Base-by-base conservation (phyloP, 371 early-diverging fungal genomes). In the Encephalitozoon intestinalis region DNA sequence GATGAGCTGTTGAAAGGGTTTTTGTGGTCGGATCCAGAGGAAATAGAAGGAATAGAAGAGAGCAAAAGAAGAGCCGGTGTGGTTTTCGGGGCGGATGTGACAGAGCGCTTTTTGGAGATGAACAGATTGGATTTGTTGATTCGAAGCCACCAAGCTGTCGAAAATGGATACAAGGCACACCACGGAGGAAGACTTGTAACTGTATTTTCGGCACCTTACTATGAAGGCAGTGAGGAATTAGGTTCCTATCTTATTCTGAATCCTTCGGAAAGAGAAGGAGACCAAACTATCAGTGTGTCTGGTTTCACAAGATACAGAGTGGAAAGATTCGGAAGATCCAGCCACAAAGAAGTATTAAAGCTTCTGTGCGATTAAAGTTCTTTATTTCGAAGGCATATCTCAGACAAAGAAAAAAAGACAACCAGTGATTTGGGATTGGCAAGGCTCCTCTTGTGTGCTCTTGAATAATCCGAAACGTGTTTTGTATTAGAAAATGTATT, bases 151-250 rank as follows among this genome's bases (percentile, higher is more conserved):
- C 84, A 85, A 69, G 66, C 82, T 23, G 83, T 79, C 5, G 69
- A 77, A 43, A 79, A 84, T 69, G 85, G 85, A 28, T 84, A 81
- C 63, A 80, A 79, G 63, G 78, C 80, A 51, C 78, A 84, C 69
- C 81, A 72, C 58, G 79, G 79, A 49, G 67, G 67, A 68, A 76
- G 53, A 40, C 51, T 63, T 28, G 77, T 84, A 1, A 86, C 86
- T 67, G 77, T 86, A 4, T 86, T 83, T 83, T 73, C 78, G 58
- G 86, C 86, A 43, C 86, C 86, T 23, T 73, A 86, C 67, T 86
- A 84, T 77, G 79, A 81, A 67, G 77, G 79, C 46, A 69, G 76
- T 23, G 72, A 74, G 75, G 76, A 71, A 15, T 78, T 68, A 43
- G 85, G 79, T 6, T 67, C 73, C n/a, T 64, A 83, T 51, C 63